Evolutionary conservation across 352 stramenopile species (phyloP), one percentile per base, ranked within the genome.

Genomic region (Phytopythium sindhum): DNA sequence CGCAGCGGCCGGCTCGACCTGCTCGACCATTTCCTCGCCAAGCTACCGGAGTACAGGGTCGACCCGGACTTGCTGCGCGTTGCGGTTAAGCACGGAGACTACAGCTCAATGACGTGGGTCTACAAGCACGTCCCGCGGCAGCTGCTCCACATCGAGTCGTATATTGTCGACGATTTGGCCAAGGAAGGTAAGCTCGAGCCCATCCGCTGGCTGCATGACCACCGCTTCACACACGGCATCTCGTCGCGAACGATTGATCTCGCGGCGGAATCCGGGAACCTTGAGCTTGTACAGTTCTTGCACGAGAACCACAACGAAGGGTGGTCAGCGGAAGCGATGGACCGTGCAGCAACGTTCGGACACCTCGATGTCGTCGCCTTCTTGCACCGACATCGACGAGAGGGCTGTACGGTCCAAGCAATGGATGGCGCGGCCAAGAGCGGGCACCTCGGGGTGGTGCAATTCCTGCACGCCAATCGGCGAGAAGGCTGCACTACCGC

Each of bases 381-480:
- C 33, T 31, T 81, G 23, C 70, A 81, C 19, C 63, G 72, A 54
- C 65, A 72, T 26, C 65, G 74, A 8, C 35, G 70, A 15, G 68
- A 78, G 64, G 74, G 70, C 1, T 81, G 70, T 57, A 78, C 74
- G 17, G 66, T 66, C 28, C 59, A 78, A 14, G 70, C 70, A 3
- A 77, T 81, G 65, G 73, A 67, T 4, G 69, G 74, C 15, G 70
- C 70, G 28, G 68, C 72, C 1, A 73, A 70, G 15, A 69, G 73
- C 26, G 74, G 72, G 1, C 57, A 77, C 35, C 29, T 63, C 10
- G 45, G 69, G 4, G 54, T 80, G 4, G 69, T 82, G 15, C 41
- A 52, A 8, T 80, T 67, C 56, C 64, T 82, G n/a, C 69, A 69
- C n/a, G 66, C 74, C 9, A 58, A 75, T 51, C 56, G 73, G 19